Evolutionary conservation across 495 filamentous ascomycete species (phyloP).

Genomic region (Jackrogersella minutella): DNA sequence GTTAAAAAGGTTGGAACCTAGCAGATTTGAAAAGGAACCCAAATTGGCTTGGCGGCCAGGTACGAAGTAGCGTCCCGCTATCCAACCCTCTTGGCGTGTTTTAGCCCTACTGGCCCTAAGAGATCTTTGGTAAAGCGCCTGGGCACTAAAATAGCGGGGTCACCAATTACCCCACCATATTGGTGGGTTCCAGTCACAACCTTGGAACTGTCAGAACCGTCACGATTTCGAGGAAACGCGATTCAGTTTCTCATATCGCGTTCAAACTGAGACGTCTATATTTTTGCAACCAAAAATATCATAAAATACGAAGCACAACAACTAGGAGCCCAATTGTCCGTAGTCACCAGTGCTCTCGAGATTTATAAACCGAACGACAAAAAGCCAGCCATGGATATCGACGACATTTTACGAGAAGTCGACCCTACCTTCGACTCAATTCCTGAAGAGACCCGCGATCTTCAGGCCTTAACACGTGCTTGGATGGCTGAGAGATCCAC

Average conservation of each 20-base stretch:
- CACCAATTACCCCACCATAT: slow-evolving; percentile 1
- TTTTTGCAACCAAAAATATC: too few species aligned
- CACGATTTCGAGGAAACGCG: too few species aligned
- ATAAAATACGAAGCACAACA: too few species aligned
- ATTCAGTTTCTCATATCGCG: too few species aligned
- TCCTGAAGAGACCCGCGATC: slow-evolving; percentile 72
- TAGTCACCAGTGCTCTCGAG: neutral
- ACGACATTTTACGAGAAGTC: slow-evolving; percentile 86
- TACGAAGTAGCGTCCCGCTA: slow-evolving; percentile 2
- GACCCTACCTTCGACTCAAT: slow-evolving; percentile 65
- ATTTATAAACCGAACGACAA: neutral
- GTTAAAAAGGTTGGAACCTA: neutral
- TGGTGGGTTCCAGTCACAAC: too few species aligned
- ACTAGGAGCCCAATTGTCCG: neutral
- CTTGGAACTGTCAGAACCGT: neutral
- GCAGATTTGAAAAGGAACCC: neutral
- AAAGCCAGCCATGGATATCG: slow-evolving; percentile 73
- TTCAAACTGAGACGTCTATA: too few species aligned
- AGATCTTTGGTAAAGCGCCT: too few species aligned
- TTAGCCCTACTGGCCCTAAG: too few species aligned
- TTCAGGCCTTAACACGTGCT: slow-evolving; percentile 87
- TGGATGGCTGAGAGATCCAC: slow-evolving; percentile 93
- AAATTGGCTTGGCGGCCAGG: slow-evolving; percentile 6
- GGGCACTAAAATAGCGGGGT: neutral
- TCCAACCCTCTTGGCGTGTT: slow-evolving; percentile 1